Conservation (phyloP, 371 early-diverging fungal species). For the Zopfochytrium polystomum region DNA sequence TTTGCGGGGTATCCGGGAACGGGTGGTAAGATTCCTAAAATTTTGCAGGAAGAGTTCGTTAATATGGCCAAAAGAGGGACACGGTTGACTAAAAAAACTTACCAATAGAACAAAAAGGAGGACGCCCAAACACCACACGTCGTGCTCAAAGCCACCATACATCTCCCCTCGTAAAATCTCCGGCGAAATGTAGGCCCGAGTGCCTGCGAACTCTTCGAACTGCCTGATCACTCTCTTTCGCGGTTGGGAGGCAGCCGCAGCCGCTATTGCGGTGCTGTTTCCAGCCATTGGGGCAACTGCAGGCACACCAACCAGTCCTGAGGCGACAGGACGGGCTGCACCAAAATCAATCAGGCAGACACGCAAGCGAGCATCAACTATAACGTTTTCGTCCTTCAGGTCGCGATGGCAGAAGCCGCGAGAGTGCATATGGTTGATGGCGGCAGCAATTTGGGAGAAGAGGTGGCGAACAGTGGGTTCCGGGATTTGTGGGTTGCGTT, state of each 20-base stretch:
- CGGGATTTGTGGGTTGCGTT: conserved; percentile 38
- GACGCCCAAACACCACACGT: conserved; percentile 61
- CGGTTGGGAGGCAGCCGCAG: too few species aligned
- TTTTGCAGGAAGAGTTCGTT: too few species aligned
- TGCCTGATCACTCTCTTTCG: too few species aligned
- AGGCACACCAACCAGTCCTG: too few species aligned
- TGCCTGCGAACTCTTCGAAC: too few species aligned
- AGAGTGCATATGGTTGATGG: conserved; percentile 61
- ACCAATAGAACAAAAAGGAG: conserved; percentile 19
- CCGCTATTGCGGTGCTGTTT: too few species aligned
- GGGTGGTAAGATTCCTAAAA: too few species aligned
- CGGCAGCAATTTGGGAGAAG: conserved; percentile 68
- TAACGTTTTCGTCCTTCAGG: conserved; percentile 70
- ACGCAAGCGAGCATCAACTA: conserved; percentile 40
- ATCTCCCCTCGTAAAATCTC: conserved; percentile 48
- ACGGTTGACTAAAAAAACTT: neutral
- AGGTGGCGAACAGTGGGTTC: conserved; percentile 53
- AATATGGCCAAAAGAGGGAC: neutral
- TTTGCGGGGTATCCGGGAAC: too few species aligned
- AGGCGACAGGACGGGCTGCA: conserved; percentile 39
- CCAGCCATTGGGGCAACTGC: too few species aligned
- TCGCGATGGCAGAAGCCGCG: too few species aligned
- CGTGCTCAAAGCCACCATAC: conserved; percentile 79
- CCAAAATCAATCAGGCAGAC: conserved; percentile 85
- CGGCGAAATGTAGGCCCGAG: conserved; percentile 44